Evolutionary conservation across 1,284 basidiomycete species (phyloP).

Genomic region (Trametes sp.): DNA sequence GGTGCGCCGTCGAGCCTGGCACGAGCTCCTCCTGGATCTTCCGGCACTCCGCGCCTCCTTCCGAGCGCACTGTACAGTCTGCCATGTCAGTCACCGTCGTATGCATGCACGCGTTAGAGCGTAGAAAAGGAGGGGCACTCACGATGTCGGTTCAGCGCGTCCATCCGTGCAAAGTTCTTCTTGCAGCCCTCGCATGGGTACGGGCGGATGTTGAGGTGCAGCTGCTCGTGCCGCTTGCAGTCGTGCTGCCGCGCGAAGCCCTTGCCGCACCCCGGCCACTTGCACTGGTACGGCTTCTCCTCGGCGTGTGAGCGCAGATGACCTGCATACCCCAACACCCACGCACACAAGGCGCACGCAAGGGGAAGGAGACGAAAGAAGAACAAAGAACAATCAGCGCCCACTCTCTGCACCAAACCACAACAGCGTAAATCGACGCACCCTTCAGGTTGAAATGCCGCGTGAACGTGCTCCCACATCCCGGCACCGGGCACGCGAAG

Average conservation of each 20-base stretch:
- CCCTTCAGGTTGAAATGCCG: conserved; percentile 84
- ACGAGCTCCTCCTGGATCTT: conserved; percentile 46
- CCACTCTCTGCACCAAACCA: conserved; percentile 14
- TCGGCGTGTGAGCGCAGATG: conserved; percentile 86
- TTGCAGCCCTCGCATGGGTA: conserved; percentile 81
- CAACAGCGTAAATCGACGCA: conserved; percentile 42
- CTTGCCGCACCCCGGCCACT: conserved; percentile 86
- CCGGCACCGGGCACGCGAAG: conserved; percentile 77
- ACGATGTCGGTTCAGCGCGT: conserved; percentile 82
- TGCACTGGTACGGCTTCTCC: conserved; percentile 85
- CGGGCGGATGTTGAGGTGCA: conserved; percentile 79
- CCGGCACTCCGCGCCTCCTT: conserved; percentile 63
- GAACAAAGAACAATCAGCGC: conserved; percentile 22
- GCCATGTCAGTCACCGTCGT: conserved; percentile 14
- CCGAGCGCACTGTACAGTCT: conserved; percentile 54
- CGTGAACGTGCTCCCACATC: conserved; percentile 86
- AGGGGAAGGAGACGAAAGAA: background rate
- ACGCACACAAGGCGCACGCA: background rate
- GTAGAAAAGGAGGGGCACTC: conserved; percentile 44
- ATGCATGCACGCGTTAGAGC: conserved; percentile 4
- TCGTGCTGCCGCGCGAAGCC: conserved; percentile 87
- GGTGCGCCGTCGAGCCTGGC: conserved; percentile 33
- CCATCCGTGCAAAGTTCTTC: conserved; percentile 82
- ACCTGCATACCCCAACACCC: conserved; percentile 47
- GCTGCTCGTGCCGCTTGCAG: conserved; percentile 83